Evolutionary conservation across 164 flowering plant species (phyloP).

Genomic region (Litsea cubeba): DNA sequence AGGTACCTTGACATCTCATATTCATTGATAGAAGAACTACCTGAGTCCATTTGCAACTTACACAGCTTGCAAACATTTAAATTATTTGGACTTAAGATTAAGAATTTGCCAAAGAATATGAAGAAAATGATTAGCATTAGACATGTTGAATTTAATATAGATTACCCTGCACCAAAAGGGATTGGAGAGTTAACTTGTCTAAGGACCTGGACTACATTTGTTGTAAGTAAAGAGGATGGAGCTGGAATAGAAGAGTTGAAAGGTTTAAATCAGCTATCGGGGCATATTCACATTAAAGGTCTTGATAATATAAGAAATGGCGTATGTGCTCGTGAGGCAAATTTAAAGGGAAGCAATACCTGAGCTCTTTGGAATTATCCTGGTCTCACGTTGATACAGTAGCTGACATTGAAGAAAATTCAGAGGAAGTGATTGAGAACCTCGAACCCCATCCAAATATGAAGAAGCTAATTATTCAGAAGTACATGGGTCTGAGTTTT

Average conservation of each 20-base stretch:
- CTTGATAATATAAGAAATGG: neutral
- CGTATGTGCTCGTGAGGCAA: neutral
- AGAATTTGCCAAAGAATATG: too few species aligned
- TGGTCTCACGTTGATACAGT: too few species aligned
- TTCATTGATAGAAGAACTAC: too few species aligned
- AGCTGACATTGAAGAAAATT: neutral
- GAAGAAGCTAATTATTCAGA: neutral
- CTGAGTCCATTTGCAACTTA: too few species aligned
- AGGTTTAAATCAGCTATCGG: neutral
- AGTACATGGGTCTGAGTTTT: neutral
- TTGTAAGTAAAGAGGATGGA: neutral
- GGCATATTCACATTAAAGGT: neutral
- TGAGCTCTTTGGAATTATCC: neutral
- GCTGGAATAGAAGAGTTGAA: neutral
- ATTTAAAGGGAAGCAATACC: neutral
- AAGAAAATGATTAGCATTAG: too few species aligned
- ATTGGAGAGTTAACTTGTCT: neutral
- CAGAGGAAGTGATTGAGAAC: neutral
- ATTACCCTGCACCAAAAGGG: too few species aligned
- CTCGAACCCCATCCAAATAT: slow-evolving; percentile 8
- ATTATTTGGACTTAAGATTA: too few species aligned
- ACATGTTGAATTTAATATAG: too few species aligned
- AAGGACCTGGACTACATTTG: neutral
- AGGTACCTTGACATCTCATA: too few species aligned
- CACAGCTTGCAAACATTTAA: too few species aligned